phyloP scores from a whole-genome alignment of 228 moss, liverwort and hornwort species.

The Sphagnum fallax region DNA sequence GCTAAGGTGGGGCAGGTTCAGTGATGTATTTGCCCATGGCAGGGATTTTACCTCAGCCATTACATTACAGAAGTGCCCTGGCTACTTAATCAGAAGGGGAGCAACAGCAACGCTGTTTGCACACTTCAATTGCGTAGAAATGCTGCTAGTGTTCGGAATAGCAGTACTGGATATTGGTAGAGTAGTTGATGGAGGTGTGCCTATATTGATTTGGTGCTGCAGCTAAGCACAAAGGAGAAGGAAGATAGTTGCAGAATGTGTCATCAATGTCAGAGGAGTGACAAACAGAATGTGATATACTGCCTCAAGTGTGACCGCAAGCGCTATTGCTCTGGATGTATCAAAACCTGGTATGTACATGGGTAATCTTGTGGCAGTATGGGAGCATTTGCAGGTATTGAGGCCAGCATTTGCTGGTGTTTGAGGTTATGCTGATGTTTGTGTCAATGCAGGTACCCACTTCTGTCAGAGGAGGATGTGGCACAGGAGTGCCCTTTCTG shows the following conservation, averaged over 20 bases:
- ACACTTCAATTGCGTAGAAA: not conserved
- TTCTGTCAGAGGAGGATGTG: constrained; percentile 51
- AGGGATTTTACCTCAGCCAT: no score
- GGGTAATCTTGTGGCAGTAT: not conserved
- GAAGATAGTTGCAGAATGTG: constrained; percentile 60
- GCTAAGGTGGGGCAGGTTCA: not conserved
- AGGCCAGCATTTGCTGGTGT: not conserved
- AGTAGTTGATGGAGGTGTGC: not conserved
- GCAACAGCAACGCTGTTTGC: not conserved
- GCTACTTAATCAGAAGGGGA: not conserved
- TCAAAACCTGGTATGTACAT: constrained; percentile 47
- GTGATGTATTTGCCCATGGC: not conserved
- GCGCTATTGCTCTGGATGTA: constrained; percentile 76
- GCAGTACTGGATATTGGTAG: not conserved
- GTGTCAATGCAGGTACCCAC: constrained; percentile 53
- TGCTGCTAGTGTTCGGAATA: not conserved
- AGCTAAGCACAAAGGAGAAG: not conserved
- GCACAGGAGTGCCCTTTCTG: constrained; percentile 65
- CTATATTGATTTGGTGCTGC: not conserved
- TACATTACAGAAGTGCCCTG: no score
- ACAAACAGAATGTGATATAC: constrained; percentile 58
- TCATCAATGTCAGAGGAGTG: constrained; percentile 85
- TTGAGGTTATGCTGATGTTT: not conserved
- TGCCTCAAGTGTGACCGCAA: constrained; percentile 58
- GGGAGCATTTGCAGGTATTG: constrained; percentile 7